These are phyloP conservation scores for Talaromyces rugulosus DNA, from an alignment of 2,329 filamentous ascomycete species.

Conservation along the genomic window DNA sequence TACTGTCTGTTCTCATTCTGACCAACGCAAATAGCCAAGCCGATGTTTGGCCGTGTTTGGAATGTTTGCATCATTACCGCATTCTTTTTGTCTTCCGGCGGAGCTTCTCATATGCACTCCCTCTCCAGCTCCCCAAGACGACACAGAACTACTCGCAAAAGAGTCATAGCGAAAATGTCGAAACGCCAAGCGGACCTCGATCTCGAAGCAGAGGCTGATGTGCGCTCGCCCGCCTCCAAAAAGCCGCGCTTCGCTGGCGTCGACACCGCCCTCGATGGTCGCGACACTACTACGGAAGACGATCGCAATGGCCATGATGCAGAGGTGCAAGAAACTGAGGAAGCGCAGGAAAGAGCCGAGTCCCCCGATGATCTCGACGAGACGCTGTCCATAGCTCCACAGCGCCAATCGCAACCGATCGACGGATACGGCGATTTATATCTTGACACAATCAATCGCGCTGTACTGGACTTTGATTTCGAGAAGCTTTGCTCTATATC, in stretches of 20 bases:
- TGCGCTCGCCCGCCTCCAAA: conserved; percentile 42
- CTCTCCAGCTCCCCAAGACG: not conserved
- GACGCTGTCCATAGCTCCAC: conserved; percentile 33
- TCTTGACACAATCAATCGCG: conserved; percentile 92
- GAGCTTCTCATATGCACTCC: not conserved
- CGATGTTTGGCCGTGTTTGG: conserved; percentile 18
- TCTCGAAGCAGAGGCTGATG: conserved; percentile 30
- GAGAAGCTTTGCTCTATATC: conserved; percentile 97
- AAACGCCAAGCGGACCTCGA: conserved; percentile 45
- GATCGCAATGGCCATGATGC: conserved; percentile 38
- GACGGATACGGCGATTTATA: conserved; percentile 94
- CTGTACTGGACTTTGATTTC: conserved; percentile 94
- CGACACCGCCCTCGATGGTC: conserved; percentile 19
- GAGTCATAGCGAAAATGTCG: conserved; percentile 32
- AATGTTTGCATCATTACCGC: conserved; percentile 22
- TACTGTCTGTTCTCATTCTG: not conserved
- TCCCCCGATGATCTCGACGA: conserved; percentile 35
- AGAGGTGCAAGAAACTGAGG: conserved; percentile 30
- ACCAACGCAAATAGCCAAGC: not conserved
- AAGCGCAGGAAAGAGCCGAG: conserved; percentile 20
- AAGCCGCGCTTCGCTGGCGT: conserved; percentile 39
- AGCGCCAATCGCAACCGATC: conserved; percentile 70
- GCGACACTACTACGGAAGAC: conserved; percentile 22
- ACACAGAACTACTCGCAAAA: not conserved
- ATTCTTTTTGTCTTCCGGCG: conserved; percentile 13